Base-by-base conservation (phyloP, 768 basidiomycete species). In the Cystofilobasidium capitatum region DNA sequence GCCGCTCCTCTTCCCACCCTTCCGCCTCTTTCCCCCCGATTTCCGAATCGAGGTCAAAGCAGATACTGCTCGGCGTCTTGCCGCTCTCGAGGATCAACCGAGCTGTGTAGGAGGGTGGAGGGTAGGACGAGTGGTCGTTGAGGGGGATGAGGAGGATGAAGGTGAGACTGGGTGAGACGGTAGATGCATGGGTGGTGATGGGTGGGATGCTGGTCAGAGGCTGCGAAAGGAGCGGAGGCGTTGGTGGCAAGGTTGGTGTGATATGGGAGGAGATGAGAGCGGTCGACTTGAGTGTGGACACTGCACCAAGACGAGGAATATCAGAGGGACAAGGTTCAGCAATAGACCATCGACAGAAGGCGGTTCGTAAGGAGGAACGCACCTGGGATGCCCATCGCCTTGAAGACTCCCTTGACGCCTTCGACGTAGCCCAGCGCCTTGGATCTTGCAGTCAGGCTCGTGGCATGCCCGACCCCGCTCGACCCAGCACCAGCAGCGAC, bases 81-180 rank as follows among this genome's bases (percentile, higher is more conserved):
- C 62, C 62, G 9, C 45, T 51, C 49, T 63, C 62, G 44, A 37
- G 44, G 36, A 63, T 54, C 3, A 63, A 35, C 14, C 47, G 44
- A 3, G 62, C 62, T 22, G 62, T 63, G 51, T 40, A 49, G 12
- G 49, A 63, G 45, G 22, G 62, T 36, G n/a, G 62, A 47, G n/a
- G 62, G 62, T 16, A 47, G 35, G 47, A 63, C 51, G 51, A 20
- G 51, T 55, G 62, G 49, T 63, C 62, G 51, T 57, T 63, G 49
- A 63, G 62, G 31, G 62, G 57, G 31, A 65, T 26, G n/a, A 49
- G 47, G 26, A 49, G 10, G 47, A 51, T 9, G n/a, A 40, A 24
- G 2, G 29, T 55, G 9, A 55, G 51, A 31, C 33, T 55, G 7
- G 26, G n/a, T 31, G n/a, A n/a, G 51, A 2, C 31, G 51, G 13